Evolutionary conservation across 2,329 filamentous ascomycete genomes (phyloP).

Genomic region (Scedosporium dehoogii): DNA sequence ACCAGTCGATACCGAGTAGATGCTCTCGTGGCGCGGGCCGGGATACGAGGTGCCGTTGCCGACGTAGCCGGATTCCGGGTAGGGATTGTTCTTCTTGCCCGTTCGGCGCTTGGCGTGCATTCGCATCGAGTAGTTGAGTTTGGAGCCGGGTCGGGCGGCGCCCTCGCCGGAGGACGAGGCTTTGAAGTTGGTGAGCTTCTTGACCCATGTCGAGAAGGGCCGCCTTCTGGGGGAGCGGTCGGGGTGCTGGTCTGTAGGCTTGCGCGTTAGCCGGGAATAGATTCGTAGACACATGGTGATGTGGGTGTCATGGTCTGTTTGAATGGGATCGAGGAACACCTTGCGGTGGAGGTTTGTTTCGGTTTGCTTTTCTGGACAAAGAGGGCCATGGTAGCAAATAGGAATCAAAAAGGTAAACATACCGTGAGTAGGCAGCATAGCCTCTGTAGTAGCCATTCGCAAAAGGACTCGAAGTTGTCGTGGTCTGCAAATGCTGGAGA

Average conservation of each 20-base stretch:
- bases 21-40: conserved; percentile 28
- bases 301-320: conserved; percentile 1
- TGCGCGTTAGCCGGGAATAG: not conserved
- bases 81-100: conserved; percentile 77
- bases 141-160: conserved; percentile 5
- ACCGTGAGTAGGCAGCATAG: conserved; percentile 14
- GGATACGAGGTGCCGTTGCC: conserved; percentile 12
- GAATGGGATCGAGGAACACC: not conserved
- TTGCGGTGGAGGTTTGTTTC: not conserved
- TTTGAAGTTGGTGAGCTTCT: conserved; percentile 84
- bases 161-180: conserved; percentile 13
- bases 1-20: conserved; percentile 46
- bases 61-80: conserved; percentile 66
- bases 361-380: not conserved
- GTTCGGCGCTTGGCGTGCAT: conserved; percentile 28
- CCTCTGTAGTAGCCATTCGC: conserved; percentile 15
- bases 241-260: conserved; percentile 4
- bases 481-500: not conserved
- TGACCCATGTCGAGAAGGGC: conserved; percentile 90
- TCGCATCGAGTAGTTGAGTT: conserved; percentile 9
- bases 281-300: not conserved
- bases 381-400: not conserved
- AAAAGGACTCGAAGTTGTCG: not conserved
- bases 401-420: conserved; percentile 3
- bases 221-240: conserved; percentile 48